Conservation (phyloP, 2,329 filamentous ascomycete genomes). For the Orbilia javanica region DNA sequence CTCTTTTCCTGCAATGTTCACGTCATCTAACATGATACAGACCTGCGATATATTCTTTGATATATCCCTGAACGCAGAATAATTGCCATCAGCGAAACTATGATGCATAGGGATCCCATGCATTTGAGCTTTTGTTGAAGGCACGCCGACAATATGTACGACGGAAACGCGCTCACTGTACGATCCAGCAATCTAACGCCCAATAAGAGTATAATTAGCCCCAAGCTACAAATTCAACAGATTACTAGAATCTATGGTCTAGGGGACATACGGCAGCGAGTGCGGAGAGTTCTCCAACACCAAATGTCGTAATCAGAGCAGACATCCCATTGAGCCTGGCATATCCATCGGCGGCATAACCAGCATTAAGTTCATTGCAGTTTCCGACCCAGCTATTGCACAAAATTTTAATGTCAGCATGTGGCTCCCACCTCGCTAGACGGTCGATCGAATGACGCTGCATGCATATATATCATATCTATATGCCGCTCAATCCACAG, state of each 20-base stretch:
- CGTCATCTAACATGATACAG: constrained; percentile 77
- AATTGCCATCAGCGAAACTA: constrained; percentile 82
- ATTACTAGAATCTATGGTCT: no score
- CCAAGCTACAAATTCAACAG: no score
- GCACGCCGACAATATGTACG: constrained; percentile 74
- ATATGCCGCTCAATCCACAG: no score
- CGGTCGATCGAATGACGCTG: no score
- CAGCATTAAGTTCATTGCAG: constrained; percentile 80
- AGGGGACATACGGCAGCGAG: constrained; percentile 71
- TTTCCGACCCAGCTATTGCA: constrained; percentile 66
- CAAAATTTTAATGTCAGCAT: not conserved
- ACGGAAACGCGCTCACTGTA: constrained; percentile 80
- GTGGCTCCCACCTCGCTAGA: not conserved
- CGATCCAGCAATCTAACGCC: constrained; percentile 72
- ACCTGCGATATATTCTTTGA: constrained; percentile 78
- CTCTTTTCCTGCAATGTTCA: constrained; percentile 76
- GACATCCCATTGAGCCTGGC: constrained; percentile 78
- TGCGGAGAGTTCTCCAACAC: constrained; percentile 77
- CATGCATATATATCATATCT: no score
- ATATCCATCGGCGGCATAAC: constrained; percentile 84
- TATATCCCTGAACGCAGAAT: constrained; percentile 85
- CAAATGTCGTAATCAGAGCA: constrained; percentile 80
- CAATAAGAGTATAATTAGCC: not conserved
- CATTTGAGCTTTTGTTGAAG: constrained; percentile 68
- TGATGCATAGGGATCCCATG: constrained; percentile 73